Base-by-base conservation (phyloP, 23 red algal species). In the Chondrus crispus region DNA sequence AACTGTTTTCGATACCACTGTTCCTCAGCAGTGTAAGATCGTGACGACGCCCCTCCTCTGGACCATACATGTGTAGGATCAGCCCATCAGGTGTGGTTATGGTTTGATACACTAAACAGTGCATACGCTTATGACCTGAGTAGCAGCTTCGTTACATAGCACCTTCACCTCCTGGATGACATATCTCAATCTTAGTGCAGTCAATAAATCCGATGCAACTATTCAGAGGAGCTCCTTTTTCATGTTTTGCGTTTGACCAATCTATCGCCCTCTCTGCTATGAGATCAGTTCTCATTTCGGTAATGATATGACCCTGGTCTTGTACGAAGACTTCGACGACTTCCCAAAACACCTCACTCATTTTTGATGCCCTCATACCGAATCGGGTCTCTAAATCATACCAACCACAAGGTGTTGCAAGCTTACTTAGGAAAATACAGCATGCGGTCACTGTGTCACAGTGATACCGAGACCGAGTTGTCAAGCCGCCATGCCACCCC, bases 51-150 rank as follows among this genome's bases (percentile, higher is more conserved):
- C 72, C 72, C 26, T 36, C 72, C 19, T 47, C 46, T 28, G 74
- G 88, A 11, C 88, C 88, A 72, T 81, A 53, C 5, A 91, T 48
- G 5, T 28, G n/a, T 37, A 82, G 69, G 20, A 81, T 81, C 11
- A 91, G 54, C 7, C 74, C 88, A 80, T 91, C 73, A 14, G 73
- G 88, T 24, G 88, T 91, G 20, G 37, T 50, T 9, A 91, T 91
- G 6, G 45, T 82, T 32, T 51, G 18, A 58, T 26, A 91, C 24
- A 82, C 18, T 43, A 81, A 46, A 29, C 47, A 62, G 79, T 84
- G 79, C 24, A 63, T 60, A 42, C 47, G 36, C 52, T 84, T 84
- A 38, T 84, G 79, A 35, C 46, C 79, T 20, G 18, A 62, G 52
- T 84, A 84, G 32, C 32, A 38, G 22, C 39, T 51, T 55, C 79